phyloP scores from a whole-genome alignment of 129 eudicot genomes.

The Gnaphalium uliginosum region DNA sequence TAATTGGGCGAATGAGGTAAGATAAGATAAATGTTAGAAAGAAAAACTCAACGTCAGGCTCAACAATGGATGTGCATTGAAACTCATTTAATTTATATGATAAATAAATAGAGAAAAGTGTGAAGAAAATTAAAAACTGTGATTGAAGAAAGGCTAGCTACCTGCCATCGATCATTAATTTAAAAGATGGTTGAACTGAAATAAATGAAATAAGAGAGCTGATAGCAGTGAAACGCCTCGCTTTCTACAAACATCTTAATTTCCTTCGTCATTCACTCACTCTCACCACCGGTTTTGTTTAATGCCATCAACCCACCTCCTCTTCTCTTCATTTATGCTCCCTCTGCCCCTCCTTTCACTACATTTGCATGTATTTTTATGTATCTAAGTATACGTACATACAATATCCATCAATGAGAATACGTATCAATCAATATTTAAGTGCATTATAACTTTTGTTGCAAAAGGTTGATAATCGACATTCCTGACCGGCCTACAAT shows the following conservation, averaged over 20 bases:
- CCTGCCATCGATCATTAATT: conserved; percentile 41
- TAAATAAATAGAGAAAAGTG: neutral
- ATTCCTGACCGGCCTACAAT: no score
- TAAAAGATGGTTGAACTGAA: conserved; percentile 47
- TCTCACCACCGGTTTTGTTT: conserved; percentile 50
- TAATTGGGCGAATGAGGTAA: neutral
- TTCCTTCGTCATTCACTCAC: conserved; percentile 36
- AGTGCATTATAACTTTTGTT: no score
- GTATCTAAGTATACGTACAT: no score
- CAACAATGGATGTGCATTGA: conserved; percentile 7
- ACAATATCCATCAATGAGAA: no score
- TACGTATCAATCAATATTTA: no score
- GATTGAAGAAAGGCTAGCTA: conserved; percentile 20
- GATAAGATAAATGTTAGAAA: conserved; percentile 14
- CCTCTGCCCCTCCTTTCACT: conserved; percentile 4
- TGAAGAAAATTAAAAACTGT: neutral
- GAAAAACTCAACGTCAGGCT: conserved; percentile 5
- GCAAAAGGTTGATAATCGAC: no score
- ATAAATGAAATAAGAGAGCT: conserved; percentile 48
- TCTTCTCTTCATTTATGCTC: conserved; percentile 33
- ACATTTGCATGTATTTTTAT: neutral
- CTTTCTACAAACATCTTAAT: conserved; percentile 45
- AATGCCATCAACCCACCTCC: conserved; percentile 55
- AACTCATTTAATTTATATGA: neutral
- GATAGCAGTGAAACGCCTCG: conserved; percentile 53